Conservation (phyloP, 2,329 filamentous ascomycete genomes). For the Sclerotinia sclerotiorum region DNA sequence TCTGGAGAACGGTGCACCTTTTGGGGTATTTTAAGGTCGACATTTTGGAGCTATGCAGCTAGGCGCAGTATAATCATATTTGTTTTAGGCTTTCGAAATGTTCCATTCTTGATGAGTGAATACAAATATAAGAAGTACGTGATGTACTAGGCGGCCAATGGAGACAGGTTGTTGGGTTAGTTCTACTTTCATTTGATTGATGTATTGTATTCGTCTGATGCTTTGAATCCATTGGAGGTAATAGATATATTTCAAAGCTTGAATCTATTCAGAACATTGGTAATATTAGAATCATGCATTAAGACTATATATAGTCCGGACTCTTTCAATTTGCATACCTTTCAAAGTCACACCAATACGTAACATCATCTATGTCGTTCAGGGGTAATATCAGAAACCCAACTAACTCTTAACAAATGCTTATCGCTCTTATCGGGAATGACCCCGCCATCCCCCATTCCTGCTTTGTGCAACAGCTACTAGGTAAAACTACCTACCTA, state of each 20-base stretch:
- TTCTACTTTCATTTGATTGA: neutral
- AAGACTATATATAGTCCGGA: neutral
- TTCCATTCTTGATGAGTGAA: neutral
- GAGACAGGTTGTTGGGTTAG: neutral
- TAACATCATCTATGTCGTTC: neutral
- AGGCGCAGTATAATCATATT: neutral
- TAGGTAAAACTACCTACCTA: constrained; percentile 1
- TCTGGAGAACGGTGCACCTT: neutral
- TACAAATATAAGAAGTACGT: neutral
- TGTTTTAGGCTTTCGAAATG: neutral
- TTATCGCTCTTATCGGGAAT: constrained; percentile 18
- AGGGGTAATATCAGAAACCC: neutral
- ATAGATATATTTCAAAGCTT: neutral
- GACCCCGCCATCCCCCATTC: constrained; percentile 18
- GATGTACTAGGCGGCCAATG: neutral
- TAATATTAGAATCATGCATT: no score
- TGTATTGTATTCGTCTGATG: neutral
- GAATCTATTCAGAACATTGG: neutral
- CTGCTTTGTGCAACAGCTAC: neutral
- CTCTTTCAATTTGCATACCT: neutral
- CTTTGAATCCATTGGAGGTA: neutral
- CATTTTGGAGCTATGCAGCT: neutral
- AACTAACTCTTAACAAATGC: neutral
- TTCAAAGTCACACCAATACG: neutral
- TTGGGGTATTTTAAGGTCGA: neutral